A percentile compares a stretch with the other conserved stretches of the same genome.
Evolutionary conservation across 352 stramenopile genomes (phyloP).

Genomic region (Phytophthora vignae): DNA sequence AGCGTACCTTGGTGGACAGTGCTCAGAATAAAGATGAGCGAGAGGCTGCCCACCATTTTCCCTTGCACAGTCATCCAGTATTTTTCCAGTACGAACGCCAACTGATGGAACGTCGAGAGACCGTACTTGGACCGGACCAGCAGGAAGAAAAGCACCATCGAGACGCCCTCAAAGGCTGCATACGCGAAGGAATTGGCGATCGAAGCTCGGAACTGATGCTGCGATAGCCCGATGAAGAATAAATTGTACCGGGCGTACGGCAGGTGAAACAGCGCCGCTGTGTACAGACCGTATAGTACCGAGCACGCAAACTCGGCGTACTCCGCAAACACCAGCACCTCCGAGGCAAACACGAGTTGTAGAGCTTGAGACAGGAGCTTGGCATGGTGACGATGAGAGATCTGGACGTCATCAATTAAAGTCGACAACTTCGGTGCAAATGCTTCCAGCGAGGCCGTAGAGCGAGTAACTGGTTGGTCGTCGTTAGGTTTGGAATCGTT

Average conservation of each 20-base stretch:
- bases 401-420: constrained; percentile 20
- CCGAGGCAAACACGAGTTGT: constrained; percentile 34
- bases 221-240: constrained; percentile 17
- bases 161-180: not conserved
- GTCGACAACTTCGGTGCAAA: not conserved
- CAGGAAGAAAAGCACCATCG: not conserved
- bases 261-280: constrained; percentile 16
- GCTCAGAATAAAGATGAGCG: constrained; percentile 36
- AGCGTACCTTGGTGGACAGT: constrained; percentile 14
- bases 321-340: constrained; percentile 38
- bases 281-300: constrained; percentile 34
- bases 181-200: not conserved
- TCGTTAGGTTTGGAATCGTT: not conserved
- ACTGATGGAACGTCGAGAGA: constrained; percentile 20
- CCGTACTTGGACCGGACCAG: not conserved
- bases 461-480: not conserved
- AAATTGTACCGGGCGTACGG: constrained; percentile 25
- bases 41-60: constrained; percentile 32
- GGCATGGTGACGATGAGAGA: constrained; percentile 21
- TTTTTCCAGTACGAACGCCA: constrained; percentile 46
- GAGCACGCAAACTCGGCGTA: constrained; percentile 40
- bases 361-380: constrained; percentile 28
- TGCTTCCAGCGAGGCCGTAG: not conserved
- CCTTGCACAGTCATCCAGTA: constrained; percentile 37
- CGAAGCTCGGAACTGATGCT: not conserved